phyloP scores from a whole-genome alignment of 2,329 filamentous ascomycete genomes.

The Cladosporium sphaerospermum region DNA sequence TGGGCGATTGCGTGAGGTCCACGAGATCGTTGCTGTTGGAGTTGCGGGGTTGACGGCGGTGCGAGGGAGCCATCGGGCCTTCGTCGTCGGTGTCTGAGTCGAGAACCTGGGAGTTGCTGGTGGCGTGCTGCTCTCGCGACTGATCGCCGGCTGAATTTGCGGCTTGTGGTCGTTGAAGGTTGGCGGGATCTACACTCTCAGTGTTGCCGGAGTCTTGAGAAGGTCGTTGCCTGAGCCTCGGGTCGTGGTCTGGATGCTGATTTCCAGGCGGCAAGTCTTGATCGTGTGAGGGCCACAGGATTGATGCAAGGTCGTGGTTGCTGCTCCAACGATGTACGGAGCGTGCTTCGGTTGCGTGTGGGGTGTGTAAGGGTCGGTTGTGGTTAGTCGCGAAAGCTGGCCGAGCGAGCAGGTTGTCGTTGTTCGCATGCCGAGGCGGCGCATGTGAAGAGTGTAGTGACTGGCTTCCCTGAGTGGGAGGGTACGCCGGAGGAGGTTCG shows the following conservation, averaged over 20 bases:
- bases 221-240: too few relatives aligned
- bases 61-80: not conserved
- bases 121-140: not conserved
- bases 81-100: not conserved
- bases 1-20: slow-evolving; percentile 5
- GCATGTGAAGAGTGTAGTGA: not conserved
- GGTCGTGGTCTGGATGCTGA: too few relatives aligned
- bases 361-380: not conserved
- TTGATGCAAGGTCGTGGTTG: not conserved
- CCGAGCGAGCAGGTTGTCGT: not conserved
- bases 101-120: not conserved
- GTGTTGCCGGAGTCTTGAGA: too few relatives aligned
- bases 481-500: not conserved
- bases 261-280: too few relatives aligned
- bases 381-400: not conserved
- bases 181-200: not conserved
- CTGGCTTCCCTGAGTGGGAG: not conserved
- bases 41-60: not conserved
- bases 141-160: not conserved
- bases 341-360: too few relatives aligned
- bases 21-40: not conserved
- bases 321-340: not conserved
- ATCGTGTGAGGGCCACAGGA: too few relatives aligned
- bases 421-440: not conserved
- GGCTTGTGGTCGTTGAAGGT: not conserved